A percentile compares a stretch with the other conserved stretches of the same genome.
These are phyloP conservation scores for Hymenoscyphus repandus DNA, from an alignment of 2,329 filamentous ascomycete species.

Conservation along the genomic window DNA sequence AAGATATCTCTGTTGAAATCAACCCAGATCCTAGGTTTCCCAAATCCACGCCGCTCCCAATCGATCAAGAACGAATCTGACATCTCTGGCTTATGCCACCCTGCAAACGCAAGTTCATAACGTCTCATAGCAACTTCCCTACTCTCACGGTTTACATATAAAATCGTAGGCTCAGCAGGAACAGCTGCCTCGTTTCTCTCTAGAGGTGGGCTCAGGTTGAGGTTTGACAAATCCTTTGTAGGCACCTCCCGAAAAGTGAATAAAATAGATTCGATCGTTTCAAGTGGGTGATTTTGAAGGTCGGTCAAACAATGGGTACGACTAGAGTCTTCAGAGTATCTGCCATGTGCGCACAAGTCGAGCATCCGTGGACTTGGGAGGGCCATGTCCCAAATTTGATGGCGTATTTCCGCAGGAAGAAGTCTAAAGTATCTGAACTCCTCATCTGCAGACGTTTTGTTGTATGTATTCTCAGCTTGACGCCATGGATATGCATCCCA, in stretches of 20 bases:
- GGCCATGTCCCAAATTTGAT: background rate
- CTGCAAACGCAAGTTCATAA: background rate
- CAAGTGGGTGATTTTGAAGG: background rate
- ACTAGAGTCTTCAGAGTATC: background rate
- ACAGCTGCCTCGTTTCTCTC: no score
- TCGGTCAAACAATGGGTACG: background rate
- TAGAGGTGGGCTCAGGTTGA: background rate
- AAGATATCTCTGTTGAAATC: constrained; percentile 1
- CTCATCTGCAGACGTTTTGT: no score
- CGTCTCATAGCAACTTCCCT: background rate
- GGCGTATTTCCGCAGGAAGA: background rate
- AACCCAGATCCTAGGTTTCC: constrained; percentile 4
- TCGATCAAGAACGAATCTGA: background rate
- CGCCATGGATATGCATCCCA: no score
- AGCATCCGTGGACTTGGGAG: background rate
- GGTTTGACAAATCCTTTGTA: background rate
- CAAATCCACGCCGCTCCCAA: background rate
- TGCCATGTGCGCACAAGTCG: background rate
- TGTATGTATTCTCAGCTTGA: no score
- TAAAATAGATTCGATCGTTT: background rate
- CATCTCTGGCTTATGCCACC: background rate
- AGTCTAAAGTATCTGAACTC: background rate
- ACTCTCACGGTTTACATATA: background rate
- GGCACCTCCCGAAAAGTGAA: background rate
- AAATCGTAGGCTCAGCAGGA: background rate